Percentiles rank a stretch among this genome's conserved stretches.
Conservation (phyloP, 1,284 basidiomycete genomes). For the Pascua guehoae region DNA sequence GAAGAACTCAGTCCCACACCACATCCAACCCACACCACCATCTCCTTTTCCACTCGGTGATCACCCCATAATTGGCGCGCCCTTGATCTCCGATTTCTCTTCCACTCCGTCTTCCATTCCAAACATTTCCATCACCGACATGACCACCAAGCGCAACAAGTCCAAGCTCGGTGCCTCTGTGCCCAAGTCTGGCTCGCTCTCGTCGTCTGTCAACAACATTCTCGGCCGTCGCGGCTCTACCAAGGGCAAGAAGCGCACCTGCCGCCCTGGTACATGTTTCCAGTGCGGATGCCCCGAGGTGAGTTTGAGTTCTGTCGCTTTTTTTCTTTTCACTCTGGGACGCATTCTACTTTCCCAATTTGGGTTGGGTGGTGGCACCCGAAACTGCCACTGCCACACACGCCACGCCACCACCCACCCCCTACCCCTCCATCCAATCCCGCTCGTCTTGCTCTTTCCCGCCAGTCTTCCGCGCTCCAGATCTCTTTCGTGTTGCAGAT, state of each 20-base stretch:
- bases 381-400: neutral
- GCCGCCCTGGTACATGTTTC: constrained; percentile 4
- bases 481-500: no score
- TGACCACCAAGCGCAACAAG: neutral
- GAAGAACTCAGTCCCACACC: no score
- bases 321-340: neutral
- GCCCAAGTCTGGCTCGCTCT: neutral
- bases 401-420: no score
- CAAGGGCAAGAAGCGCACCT: neutral
- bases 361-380: neutral
- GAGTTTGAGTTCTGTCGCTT: neutral
- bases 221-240: no score
- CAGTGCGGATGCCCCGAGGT: constrained; percentile 6
- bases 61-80: no score
- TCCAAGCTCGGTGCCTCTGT: neutral
- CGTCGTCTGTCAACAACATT: no score
- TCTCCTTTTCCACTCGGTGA: no score
- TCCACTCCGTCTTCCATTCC: neutral
- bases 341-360: neutral
- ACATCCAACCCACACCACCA: no score
- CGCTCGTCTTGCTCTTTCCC: no score
- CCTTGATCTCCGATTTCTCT: neutral
- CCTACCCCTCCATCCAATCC: no score
- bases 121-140: neutral
- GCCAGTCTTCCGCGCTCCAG: no score